A percentile compares a stretch with the other conserved stretches of the same genome.
These are phyloP conservation scores for Ophiostoma triangulosporum DNA, from an alignment of 2,329 filamentous ascomycete species.

Conservation along the genomic window DNA sequence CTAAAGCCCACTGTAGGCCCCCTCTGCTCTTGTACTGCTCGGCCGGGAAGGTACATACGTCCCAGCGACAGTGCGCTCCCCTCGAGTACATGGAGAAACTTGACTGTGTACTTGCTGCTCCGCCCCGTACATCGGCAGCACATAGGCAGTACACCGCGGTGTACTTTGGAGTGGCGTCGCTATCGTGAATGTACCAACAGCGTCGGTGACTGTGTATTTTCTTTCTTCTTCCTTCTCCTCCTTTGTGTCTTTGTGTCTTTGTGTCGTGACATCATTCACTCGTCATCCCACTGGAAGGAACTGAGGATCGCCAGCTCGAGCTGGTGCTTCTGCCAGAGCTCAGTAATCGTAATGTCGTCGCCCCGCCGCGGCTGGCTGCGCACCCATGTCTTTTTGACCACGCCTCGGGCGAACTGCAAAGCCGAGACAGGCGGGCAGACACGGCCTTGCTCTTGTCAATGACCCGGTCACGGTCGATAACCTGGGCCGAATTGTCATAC, in stretches of 20 bases:
- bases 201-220: no score
- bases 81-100: no score
- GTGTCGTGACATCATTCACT: constrained; percentile 61
- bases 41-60: no score
- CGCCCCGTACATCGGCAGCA: no score
- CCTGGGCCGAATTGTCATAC: neutral
- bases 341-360: constrained; percentile 77
- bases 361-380: constrained; percentile 43
- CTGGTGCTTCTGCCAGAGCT: constrained; percentile 61
- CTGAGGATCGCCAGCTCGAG: constrained; percentile 70
- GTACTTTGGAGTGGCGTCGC: no score
- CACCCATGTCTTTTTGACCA: constrained; percentile 72
- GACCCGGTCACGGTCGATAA: no score
- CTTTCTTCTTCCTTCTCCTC: neutral
- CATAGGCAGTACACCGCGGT: no score
- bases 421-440: neutral
- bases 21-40: no score
- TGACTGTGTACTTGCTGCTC: no score
- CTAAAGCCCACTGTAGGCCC: no score
- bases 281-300: constrained; percentile 73
- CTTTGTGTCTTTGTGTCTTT: constrained; percentile 26
- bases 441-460: neutral
- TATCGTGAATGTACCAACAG: no score
- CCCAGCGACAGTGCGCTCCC: no score
- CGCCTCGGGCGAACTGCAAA: constrained; percentile 40